Evolutionary conservation across 345 rosid species (phyloP).

Genomic region (Jatropha curcas): DNA sequence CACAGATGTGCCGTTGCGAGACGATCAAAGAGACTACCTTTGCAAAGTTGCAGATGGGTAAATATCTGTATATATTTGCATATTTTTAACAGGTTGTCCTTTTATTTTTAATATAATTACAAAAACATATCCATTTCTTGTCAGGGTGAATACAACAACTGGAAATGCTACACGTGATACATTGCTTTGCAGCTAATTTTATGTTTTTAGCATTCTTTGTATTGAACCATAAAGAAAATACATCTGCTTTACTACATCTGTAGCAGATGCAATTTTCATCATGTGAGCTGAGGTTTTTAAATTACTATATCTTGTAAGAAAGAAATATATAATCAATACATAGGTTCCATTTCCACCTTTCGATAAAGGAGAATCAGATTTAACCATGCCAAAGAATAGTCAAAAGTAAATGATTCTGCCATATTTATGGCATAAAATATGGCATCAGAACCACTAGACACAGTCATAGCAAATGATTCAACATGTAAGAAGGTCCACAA

Average conservation of each 20-base stretch:
- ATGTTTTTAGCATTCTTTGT: not conserved
- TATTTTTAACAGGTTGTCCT: not conserved
- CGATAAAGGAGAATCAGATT: not conserved
- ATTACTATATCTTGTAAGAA: not conserved
- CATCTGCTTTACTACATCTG: not conserved
- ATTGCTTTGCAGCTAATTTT: constrained; percentile 67
- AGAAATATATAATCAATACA: not conserved
- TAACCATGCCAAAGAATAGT: not conserved
- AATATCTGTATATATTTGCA: constrained; percentile 8
- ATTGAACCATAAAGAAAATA: constrained; percentile 7
- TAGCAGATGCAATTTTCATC: constrained; percentile 20
- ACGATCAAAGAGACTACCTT: constrained; percentile 81
- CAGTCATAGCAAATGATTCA: too few species aligned
- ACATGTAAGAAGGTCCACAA: too few species aligned
- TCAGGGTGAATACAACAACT: constrained; percentile 70
- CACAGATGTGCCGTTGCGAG: constrained; percentile 91
- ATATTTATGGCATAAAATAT: not conserved
- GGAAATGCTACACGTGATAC: constrained; percentile 87
- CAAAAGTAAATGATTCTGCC: not conserved
- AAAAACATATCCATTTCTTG: not conserved
- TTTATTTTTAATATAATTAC: not conserved
- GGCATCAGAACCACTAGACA: too few species aligned
- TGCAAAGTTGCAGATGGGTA: constrained; percentile 93
- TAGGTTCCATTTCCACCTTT: not conserved
- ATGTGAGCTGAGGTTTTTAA: constrained; percentile 20